Evolutionary conservation across 768 basidiomycete genomes (phyloP), one percentile per base, ranked within the genome.

Genomic region (Cyathus striatus): DNA sequence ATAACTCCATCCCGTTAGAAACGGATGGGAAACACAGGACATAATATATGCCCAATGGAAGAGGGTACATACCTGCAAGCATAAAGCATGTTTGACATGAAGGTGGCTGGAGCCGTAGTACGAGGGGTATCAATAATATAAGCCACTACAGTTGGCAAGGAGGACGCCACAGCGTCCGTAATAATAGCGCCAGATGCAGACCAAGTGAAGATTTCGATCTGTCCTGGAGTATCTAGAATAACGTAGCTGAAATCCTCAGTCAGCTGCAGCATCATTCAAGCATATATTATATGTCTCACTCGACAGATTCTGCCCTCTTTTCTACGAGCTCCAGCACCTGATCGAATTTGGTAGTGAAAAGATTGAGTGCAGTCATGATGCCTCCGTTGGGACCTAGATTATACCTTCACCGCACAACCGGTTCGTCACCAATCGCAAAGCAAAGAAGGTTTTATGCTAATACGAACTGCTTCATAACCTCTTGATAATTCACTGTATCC

Each of bases 151-250:
- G 96, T 86, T 4, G 96, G 96, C 44, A 98, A 70, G 0, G 93
- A 81, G 2, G 90, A 89, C 1, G 96, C 96, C 32, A 99, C 74
- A 14, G 96, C 90, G 58, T 98, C 94, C 32, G 96, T 99, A 54
- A 99, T 98, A 57, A 99, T 99, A 9, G 95, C 86, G 4, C 96
- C 96, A 36, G 94, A 97, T 2, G 96, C 96, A 0, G 94, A 97
- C 96, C 96, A 99, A 39, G 96, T 99, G 60, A 99, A 99, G 51
- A 98, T 99, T 65, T 99, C 96, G 55, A 99, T 99, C 65, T 99
- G 96, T 3, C 96, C 96, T 5, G 96, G 96, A 0, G 96, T 99
- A 56, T 99, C 96, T 37, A 99, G 71, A 36, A 99, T 83, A 46
- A 99, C 79, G 68, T 98, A 86, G 54, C 95, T 97, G 55, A 24